These are phyloP conservation scores for Globisporangium ultimum DNA, from an alignment of 352 stramenopile species.

Conservation along the genomic window DNA sequence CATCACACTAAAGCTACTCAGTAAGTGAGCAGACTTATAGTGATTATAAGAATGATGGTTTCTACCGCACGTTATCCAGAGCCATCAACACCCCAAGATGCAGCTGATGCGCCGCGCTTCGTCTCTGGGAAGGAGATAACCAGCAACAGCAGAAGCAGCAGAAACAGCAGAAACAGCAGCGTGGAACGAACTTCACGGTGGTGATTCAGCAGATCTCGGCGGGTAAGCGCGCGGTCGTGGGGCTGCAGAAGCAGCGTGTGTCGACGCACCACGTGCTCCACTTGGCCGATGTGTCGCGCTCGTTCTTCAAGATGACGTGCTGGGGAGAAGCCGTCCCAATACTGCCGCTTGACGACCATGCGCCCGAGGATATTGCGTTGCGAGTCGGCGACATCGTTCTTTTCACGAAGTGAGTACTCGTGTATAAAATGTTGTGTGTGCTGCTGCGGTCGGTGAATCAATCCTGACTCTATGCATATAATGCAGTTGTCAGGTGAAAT, in stretches of 20 bases:
- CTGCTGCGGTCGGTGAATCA: background rate
- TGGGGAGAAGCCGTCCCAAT: constrained; percentile 23
- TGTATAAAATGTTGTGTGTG: background rate
- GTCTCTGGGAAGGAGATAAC: constrained; percentile 15
- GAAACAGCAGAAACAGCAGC: background rate
- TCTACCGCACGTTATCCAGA: too few species aligned
- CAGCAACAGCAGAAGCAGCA: background rate
- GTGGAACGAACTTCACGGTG: constrained; percentile 33
- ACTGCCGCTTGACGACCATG: constrained; percentile 32
- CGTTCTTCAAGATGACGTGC: constrained; percentile 12
- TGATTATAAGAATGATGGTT: too few species aligned
- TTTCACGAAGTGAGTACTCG: constrained; percentile 31
- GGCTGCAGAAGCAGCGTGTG: constrained; percentile 20
- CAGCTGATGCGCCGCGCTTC: constrained; percentile 14
- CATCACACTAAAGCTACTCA: too few species aligned
- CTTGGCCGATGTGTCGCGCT: constrained; percentile 3
- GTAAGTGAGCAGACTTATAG: too few species aligned
- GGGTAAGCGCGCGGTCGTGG: constrained; percentile 27
- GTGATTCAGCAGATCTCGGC: constrained; percentile 44
- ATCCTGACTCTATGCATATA: background rate
- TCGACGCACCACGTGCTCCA: constrained; percentile 30
- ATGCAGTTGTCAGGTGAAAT: constrained; percentile 22
- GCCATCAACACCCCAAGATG: background rate
- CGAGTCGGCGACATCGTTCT: constrained; percentile 55
- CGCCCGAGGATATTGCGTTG: constrained; percentile 26